Conservation (phyloP, 2,329 filamentous ascomycete species). For the Alternaria rosae region DNA sequence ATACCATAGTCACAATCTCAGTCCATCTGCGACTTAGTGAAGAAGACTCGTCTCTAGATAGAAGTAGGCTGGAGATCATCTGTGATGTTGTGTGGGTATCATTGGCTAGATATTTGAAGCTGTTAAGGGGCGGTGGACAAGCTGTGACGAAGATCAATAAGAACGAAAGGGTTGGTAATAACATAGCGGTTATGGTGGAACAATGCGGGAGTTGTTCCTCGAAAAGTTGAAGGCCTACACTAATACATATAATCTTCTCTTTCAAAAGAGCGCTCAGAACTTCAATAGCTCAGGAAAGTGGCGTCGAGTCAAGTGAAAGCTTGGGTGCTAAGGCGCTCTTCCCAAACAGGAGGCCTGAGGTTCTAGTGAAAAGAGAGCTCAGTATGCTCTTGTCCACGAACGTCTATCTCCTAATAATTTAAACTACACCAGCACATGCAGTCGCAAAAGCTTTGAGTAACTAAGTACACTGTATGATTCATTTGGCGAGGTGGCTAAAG, state of each 20-base stretch:
- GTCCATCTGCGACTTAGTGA: neutral
- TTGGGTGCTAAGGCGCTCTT: neutral
- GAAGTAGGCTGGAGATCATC: neutral
- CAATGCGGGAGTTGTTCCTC: neutral
- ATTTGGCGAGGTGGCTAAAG: neutral
- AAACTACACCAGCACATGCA: neutral
- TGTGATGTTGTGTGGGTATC: neutral
- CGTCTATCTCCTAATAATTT: neutral
- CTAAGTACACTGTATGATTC: neutral
- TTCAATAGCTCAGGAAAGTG: neutral
- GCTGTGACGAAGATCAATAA: neutral
- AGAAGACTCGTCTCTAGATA: neutral
- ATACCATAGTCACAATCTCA: slow-evolving; percentile 5
- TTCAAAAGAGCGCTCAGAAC: neutral
- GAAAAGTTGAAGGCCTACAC: neutral
- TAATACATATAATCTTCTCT: neutral
- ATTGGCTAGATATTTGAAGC: slow-evolving; percentile 1
- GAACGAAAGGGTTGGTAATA: neutral
- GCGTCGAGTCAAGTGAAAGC: neutral
- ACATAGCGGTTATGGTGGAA: neutral
- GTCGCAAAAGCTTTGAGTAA: neutral
- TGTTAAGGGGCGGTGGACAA: neutral
- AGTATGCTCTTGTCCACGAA: neutral
- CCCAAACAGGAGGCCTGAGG: neutral
- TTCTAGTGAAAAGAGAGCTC: neutral